Evolutionary conservation across 2,329 filamentous ascomycete genomes (phyloP).

Genomic region (Cryoendolithus antarcticus): DNA sequence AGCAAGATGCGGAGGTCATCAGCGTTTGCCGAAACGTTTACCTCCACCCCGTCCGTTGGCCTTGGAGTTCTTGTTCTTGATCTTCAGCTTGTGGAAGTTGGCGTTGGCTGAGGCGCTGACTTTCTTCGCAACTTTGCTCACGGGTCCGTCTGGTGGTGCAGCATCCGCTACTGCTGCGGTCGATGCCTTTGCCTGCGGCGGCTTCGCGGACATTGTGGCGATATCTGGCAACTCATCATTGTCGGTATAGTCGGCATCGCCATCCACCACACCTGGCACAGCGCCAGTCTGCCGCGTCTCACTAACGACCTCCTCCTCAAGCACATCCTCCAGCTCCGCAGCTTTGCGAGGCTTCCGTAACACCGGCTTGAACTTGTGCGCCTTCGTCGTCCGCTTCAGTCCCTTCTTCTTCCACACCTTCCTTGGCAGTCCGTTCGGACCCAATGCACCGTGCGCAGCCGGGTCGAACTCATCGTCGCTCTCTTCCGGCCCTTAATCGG

Average conservation of each 20-base stretch:
- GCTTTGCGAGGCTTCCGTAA: constrained; percentile 20
- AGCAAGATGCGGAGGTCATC: not conserved
- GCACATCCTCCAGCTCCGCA: constrained; percentile 8
- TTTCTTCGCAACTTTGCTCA: constrained; percentile 30
- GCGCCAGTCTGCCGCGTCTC: constrained; percentile 10
- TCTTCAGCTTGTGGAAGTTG: constrained; percentile 38
- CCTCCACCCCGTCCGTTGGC: constrained; percentile 24
- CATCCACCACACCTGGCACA: not conserved
- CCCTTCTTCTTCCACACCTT: constrained; percentile 71
- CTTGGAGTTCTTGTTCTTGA: constrained; percentile 36
- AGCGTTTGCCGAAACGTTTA: constrained; percentile 21
- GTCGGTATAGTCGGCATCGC: not conserved
- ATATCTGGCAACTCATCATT: not conserved
- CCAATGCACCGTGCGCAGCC: constrained; percentile 24
- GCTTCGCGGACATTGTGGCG: not conserved
- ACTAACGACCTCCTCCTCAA: constrained; percentile 7
- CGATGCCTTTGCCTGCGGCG: no score
- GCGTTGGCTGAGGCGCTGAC: constrained; percentile 24
- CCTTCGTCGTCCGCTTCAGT: constrained; percentile 63
- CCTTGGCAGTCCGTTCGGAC: constrained; percentile 40
- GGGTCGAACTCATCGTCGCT: constrained; percentile 51
- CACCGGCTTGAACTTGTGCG: constrained; percentile 42
- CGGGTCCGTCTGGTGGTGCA: constrained; percentile 1
- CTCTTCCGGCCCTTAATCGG: constrained; percentile 27
- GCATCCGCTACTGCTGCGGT: no score